A percentile compares a stretch with the other conserved stretches of the same genome.
Evolutionary conservation across 75 land plant genomes (phyloP).

Genomic region (Cupressus sempervirens): DNA sequence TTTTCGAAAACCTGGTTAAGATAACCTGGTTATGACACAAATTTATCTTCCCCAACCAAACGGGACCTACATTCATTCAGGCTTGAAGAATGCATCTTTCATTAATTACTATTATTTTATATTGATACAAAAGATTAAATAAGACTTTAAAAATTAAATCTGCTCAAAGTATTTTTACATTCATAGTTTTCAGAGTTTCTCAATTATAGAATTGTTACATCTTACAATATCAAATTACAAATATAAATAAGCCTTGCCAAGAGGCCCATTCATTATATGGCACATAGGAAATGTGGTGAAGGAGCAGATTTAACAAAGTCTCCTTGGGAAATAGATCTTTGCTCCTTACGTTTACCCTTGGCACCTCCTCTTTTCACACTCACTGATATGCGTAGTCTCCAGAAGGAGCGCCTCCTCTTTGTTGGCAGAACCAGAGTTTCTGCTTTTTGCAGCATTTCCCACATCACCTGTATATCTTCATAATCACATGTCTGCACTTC

Average conservation of each 20-base stretch:
- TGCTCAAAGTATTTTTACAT: too few species aligned
- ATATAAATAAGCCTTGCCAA: background rate
- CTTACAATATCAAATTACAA: too few species aligned
- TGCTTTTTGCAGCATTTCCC: constrained; percentile 15
- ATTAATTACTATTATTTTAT: too few species aligned
- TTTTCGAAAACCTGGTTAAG: too few species aligned
- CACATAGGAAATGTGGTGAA: background rate
- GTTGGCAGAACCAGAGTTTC: background rate
- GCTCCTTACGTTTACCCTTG: background rate
- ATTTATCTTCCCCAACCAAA: too few species aligned
- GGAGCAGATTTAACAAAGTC: background rate
- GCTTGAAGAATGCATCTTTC: too few species aligned
- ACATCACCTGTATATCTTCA: constrained; percentile 16
- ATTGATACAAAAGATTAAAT: too few species aligned
- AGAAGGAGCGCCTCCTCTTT: background rate
- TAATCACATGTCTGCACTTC: constrained; percentile 19
- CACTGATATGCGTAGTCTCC: background rate
- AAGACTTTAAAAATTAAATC: too few species aligned
- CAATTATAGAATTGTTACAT: too few species aligned
- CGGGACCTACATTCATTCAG: too few species aligned
- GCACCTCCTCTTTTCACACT: background rate
- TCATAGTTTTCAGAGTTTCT: too few species aligned
- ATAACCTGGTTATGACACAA: too few species aligned
- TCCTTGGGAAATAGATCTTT: background rate
- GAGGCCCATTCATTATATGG: background rate